Evolutionary conservation across 2,329 filamentous ascomycete species (phyloP).

Genomic region (Lecanicillium sp.): DNA sequence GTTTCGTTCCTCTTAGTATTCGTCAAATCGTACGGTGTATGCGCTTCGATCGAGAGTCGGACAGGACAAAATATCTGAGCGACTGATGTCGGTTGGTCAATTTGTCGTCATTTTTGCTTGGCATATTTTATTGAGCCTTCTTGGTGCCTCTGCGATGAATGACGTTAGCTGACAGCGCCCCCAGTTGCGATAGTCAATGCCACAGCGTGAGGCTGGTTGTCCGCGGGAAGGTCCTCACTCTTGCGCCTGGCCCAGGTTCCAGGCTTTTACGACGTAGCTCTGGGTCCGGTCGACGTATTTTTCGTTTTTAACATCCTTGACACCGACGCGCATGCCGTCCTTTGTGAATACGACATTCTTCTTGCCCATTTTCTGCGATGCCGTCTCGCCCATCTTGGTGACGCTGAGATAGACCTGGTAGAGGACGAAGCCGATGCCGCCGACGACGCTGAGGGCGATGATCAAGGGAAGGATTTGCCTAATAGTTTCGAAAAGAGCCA

Average conservation of each 20-base stretch:
- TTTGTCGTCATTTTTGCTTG: neutral
- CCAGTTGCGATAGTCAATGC: too few relatives aligned
- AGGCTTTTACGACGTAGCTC: conserved; percentile 59
- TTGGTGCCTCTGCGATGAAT: too few relatives aligned
- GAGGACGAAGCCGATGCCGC: conserved; percentile 55
- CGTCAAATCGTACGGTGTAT: too few relatives aligned
- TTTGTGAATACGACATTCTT: conserved; percentile 72
- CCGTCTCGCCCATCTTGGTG: conserved; percentile 58
- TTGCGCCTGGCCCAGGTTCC: conserved; percentile 46
- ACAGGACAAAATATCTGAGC: neutral
- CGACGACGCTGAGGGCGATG: conserved; percentile 54
- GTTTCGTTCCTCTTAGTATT: too few relatives aligned
- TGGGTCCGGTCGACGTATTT: conserved; percentile 70
- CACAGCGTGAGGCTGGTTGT: too few relatives aligned
- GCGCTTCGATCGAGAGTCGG: too few relatives aligned
- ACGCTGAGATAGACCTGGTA: conserved; percentile 68
- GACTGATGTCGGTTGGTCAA: neutral
- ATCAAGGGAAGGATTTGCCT: conserved; percentile 54
- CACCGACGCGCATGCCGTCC: conserved; percentile 65
- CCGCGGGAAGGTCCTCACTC: conserved; percentile 19
- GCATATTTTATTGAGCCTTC: neutral
- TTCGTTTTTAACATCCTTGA: conserved; percentile 63
- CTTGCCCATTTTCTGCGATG: conserved; percentile 64
- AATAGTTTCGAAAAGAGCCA: neutral
- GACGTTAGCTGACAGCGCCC: too few relatives aligned